Conservation (phyloP, 2,329 filamentous ascomycete genomes). For the Simplicillium aogashimaense region DNA sequence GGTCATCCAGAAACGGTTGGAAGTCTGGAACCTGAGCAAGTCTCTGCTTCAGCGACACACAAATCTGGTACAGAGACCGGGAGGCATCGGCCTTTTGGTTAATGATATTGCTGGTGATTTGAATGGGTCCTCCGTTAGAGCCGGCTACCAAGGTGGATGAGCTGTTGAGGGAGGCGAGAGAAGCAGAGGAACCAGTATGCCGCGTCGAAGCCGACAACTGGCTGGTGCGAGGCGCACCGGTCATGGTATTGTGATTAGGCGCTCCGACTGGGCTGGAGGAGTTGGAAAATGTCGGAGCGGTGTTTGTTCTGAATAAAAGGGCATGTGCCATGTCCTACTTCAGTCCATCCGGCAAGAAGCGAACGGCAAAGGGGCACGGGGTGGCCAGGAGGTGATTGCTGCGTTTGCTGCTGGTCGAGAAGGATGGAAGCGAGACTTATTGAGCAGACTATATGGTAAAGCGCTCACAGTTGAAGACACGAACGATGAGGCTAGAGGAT, state of each 20-base stretch:
- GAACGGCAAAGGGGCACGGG: conserved; percentile 1
- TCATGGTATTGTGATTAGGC: conserved; percentile 37
- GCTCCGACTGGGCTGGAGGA: conserved; percentile 35
- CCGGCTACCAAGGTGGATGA: conserved; percentile 27
- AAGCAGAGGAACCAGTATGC: conserved; percentile 42
- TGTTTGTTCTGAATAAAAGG: conserved; percentile 49
- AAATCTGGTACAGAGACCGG: conserved; percentile 90
- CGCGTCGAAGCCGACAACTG: conserved; percentile 54
- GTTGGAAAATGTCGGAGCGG: conserved; percentile 42
- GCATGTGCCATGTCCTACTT: conserved; percentile 46
- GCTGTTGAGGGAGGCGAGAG: conserved; percentile 37
- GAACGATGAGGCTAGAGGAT: background rate
- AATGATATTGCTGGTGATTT: conserved; percentile 88
- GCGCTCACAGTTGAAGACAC: background rate
- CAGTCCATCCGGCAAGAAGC: conserved; percentile 27
- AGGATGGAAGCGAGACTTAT: background rate
- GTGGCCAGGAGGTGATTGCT: background rate
- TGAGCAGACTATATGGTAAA: too few relatives aligned
- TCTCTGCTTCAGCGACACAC: conserved; percentile 72
- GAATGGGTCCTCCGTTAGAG: conserved; percentile 49
- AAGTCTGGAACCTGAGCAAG: conserved; percentile 79
- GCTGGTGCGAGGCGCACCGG: conserved; percentile 44
- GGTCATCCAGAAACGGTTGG: conserved; percentile 60
- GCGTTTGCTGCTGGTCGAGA: background rate
- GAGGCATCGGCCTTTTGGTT: conserved; percentile 92